Percentiles rank a stretch among this genome's conserved stretches.
These are phyloP conservation scores for Clavaria fumosa DNA, from an alignment of 768 basidiomycete genomes.

Conservation along the genomic window DNA sequence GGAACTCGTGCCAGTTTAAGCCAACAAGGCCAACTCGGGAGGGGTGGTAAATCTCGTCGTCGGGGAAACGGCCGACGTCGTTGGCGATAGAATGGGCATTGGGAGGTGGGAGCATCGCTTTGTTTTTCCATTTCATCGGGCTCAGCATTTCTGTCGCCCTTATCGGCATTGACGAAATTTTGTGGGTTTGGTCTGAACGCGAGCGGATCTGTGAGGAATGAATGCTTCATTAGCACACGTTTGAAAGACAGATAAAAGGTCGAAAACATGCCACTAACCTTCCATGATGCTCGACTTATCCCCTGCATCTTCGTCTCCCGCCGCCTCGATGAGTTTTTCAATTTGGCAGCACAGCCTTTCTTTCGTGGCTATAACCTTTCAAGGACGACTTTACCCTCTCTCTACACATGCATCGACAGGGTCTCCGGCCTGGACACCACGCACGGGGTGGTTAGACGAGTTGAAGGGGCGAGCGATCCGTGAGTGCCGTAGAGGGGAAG, in stretches of 20 bases:
- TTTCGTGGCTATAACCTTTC: conserved; percentile 78
- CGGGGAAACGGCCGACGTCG: conserved; percentile 11
- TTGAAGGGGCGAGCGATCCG: conserved; percentile 40
- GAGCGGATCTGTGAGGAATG: conserved; percentile 54
- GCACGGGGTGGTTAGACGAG: conserved; percentile 28
- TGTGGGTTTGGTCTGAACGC: conserved; percentile 85
- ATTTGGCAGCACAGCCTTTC: conserved; percentile 87
- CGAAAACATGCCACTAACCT: not conserved
- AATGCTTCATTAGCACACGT: too few species aligned
- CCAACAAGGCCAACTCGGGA: conserved; percentile 78
- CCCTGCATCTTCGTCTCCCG: conserved; percentile 52
- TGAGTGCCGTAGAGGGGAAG: conserved; percentile 49
- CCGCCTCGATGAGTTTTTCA: conserved; percentile 75
- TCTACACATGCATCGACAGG: conserved; percentile 65
- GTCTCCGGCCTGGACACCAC: conserved; percentile 55
- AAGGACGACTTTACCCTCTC: conserved; percentile 65
- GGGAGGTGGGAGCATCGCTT: too few species aligned
- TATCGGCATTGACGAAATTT: conserved; percentile 38
- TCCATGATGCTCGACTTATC: not conserved
- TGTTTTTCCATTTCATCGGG: too few species aligned
- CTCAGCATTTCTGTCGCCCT: conserved; percentile 21
- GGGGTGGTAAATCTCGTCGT: conserved; percentile 62
- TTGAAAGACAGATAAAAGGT: not conserved
- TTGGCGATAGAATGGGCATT: too few species aligned
- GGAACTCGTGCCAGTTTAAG: conserved; percentile 45